Evolutionary conservation across 306 rosid species (phyloP).

Genomic region (Arachis hypogaea): DNA sequence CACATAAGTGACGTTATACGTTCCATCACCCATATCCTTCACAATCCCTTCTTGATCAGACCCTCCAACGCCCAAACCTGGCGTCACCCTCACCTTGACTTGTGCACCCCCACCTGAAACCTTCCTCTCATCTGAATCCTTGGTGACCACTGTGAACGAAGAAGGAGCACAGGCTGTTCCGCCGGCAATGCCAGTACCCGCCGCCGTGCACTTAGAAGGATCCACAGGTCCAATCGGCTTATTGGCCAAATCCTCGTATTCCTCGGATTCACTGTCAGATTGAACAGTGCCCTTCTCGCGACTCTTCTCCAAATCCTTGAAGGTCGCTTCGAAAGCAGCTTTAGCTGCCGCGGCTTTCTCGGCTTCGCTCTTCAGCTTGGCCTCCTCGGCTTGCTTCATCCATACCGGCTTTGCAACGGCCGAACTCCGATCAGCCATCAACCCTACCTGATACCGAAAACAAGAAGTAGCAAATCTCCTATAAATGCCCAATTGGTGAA

Average conservation of each 20-base stretch:
- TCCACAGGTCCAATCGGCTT: slow-evolving; percentile 95
- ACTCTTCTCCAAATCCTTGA: slow-evolving; percentile 69
- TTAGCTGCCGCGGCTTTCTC: slow-evolving; percentile 93
- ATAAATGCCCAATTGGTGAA: slow-evolving; percentile 19
- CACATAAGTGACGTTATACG: slow-evolving; percentile 85
- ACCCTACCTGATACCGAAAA: slow-evolving; percentile 26
- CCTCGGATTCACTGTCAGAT: slow-evolving; percentile 91
- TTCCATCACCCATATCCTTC: slow-evolving; percentile 95
- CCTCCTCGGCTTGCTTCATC: slow-evolving; percentile 99
- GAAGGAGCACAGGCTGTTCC: slow-evolving; percentile 92
- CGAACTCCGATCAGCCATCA: slow-evolving; percentile 84
- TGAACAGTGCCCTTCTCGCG: slow-evolving; percentile 54
- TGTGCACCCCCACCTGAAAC: slow-evolving; percentile 71
- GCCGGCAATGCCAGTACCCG: slow-evolving; percentile 87
- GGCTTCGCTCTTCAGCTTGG: slow-evolving; percentile 89
- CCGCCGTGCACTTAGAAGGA: slow-evolving; percentile 82
- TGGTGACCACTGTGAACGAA: slow-evolving; percentile 72
- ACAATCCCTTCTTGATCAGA: slow-evolving; percentile 93
- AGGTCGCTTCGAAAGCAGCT: slow-evolving; percentile 97
- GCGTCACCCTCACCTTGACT: slow-evolving; percentile 76
- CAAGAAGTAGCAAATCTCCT: slow-evolving; percentile 1
- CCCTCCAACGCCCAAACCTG: slow-evolving; percentile 95
- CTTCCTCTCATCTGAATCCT: slow-evolving; percentile 90
- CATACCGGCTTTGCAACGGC: slow-evolving; percentile 80
- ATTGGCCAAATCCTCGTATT: slow-evolving; percentile 67